Conservation (phyloP, 768 basidiomycete genomes). For the Pleurotus pulmonarius region DNA sequence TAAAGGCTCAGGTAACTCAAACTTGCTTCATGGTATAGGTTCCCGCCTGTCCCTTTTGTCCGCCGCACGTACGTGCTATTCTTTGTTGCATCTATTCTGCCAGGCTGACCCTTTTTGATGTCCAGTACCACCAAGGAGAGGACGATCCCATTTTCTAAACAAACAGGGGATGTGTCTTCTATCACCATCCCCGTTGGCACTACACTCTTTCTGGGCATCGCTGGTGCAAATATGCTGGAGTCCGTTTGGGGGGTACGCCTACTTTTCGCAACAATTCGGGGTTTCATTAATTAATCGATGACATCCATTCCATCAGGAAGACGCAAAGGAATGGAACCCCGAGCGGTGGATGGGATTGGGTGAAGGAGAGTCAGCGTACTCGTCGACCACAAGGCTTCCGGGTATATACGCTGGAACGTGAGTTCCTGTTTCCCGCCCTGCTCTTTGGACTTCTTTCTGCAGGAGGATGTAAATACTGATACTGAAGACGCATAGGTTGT, state of each 20-base stretch:
- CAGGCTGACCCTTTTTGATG: not conserved
- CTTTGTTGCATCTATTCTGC: not conserved
- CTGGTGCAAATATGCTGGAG: conserved; percentile 43
- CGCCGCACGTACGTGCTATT: conserved; percentile 33
- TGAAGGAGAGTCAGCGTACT: conserved; percentile 10
- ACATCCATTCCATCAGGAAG: conserved; percentile 10
- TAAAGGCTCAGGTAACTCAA: not conserved
- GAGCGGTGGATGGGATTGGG: conserved; percentile 39
- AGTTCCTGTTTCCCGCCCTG: conserved; percentile 15
- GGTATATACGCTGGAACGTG: conserved; percentile 50
- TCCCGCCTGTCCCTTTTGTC: conserved; percentile 45
- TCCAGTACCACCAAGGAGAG: conserved; percentile 39
- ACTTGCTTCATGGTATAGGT: conserved; percentile 20
- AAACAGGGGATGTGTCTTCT: conserved; percentile 22
- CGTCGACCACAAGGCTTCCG: conserved; percentile 25
- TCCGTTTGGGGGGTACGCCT: conserved; percentile 46
- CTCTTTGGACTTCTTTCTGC: not conserved
- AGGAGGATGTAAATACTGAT: not conserved
- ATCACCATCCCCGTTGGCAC: conserved; percentile 45
- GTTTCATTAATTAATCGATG: not conserved
- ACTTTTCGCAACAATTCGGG: not conserved
- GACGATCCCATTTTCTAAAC: conserved; percentile 34
- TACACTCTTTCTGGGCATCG: conserved; percentile 44
- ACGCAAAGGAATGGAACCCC: conserved; percentile 49
- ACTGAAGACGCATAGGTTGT: conserved; percentile 34